Percentiles rank a stretch among this genome's conserved stretches.
phyloP scores from a whole-genome alignment of 805 yeast genomes.

The Millerago galiae region DNA sequence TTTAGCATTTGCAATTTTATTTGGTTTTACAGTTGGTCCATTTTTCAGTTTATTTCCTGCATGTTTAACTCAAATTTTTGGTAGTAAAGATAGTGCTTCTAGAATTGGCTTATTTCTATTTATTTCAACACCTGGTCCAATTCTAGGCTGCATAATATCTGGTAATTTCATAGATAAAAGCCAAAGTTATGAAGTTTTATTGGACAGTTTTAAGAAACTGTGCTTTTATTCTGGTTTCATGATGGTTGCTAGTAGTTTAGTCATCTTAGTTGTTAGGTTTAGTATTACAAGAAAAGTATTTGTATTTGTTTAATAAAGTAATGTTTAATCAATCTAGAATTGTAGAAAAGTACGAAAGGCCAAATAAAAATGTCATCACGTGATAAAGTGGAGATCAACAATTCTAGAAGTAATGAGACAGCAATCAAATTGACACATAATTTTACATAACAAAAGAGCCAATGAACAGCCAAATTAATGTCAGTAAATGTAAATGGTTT shows the following conservation, averaged over 20 bases:
- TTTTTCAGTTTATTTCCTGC: conserved; percentile 20
- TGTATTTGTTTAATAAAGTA: conserved; percentile 11
- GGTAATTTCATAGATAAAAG: conserved; percentile 18
- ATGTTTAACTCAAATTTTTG: conserved; percentile 18
- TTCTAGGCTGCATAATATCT: conserved; percentile 19
- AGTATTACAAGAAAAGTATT: conserved; percentile 9
- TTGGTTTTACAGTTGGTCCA: conserved; percentile 19
- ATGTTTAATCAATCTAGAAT: neutral
- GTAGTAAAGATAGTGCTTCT: conserved; percentile 15
- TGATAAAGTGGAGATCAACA: no score
- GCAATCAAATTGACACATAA: no score
- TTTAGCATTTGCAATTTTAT: conserved; percentile 14
- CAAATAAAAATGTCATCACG: no score
- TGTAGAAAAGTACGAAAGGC: neutral
- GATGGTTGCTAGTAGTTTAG: conserved; percentile 6
- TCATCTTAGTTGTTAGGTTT: conserved; percentile 11
- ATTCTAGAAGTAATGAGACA: no score
- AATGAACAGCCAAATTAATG: no score
- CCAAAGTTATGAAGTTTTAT: conserved; percentile 1
- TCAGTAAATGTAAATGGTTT: no score
- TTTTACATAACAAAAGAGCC: no score
- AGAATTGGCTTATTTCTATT: conserved; percentile 15
- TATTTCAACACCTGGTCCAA: conserved; percentile 18
- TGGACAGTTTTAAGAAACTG: conserved; percentile 14
- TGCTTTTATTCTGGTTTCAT: conserved; percentile 17